These are phyloP conservation scores for Penicillium paradoxum DNA, from an alignment of 495 filamentous ascomycete species.

Conservation along the genomic window DNA sequence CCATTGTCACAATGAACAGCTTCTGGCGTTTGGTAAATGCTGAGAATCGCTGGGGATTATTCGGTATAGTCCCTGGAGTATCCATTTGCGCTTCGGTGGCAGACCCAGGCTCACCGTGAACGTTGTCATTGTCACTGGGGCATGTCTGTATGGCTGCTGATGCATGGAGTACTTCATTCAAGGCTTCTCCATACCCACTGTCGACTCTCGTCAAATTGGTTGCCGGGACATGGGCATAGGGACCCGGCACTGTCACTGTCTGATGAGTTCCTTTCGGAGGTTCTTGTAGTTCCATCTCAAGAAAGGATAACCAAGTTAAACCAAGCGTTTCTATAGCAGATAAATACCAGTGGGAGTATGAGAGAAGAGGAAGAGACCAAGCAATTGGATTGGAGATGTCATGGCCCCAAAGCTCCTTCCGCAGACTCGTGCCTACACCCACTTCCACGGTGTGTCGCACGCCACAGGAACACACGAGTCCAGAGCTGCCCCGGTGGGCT, in stretches of 20 bases:
- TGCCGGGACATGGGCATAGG: background rate
- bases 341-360: background rate
- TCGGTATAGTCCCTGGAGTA: background rate
- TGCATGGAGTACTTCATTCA: background rate
- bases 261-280: background rate
- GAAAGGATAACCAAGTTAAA: background rate
- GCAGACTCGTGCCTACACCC: background rate
- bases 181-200: background rate
- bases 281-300: background rate
- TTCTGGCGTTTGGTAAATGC: conserved; percentile 54
- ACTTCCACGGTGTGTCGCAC: background rate
- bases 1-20: conserved; percentile 58
- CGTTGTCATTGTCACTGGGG: background rate
- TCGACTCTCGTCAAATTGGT: background rate
- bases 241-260: background rate
- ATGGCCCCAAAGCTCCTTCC: background rate
- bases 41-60: conserved; percentile 28
- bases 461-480: background rate
- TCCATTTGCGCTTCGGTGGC: background rate
- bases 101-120: background rate
- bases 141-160: background rate
- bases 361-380: background rate
- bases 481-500: too few species aligned
- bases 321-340: background rate
- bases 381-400: background rate